Evolutionary conservation across 257 asterid species (phyloP), one percentile per base, ranked within the genome.

Genomic region (Solanum bukasovii): DNA sequence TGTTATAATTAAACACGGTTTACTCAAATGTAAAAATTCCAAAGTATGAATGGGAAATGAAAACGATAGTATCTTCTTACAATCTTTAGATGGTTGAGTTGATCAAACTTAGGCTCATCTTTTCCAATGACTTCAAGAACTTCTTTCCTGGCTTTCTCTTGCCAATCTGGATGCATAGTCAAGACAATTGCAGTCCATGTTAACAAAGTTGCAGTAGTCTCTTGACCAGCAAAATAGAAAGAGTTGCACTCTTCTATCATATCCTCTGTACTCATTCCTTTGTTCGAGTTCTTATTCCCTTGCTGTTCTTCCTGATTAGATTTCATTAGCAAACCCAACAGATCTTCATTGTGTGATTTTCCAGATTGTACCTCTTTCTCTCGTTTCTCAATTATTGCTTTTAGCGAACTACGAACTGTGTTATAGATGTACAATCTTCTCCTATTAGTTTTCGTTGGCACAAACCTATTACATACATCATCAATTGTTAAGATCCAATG

Each of bases 201-300:
- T 33, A 89, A 87, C 84, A 87, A 87, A 63, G 87, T 89, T 21
- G 88, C 90, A 14, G 91, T 87, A 8, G 89, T 89, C 61, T 89
- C 91, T 74, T 89, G 91, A 79, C 89, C 89, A 23, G 89, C 91
- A 73, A 89, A 89, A 40, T 89, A 87, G 89, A 89, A 89, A 56
- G 88, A 74, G 72, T 89, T 89, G 77, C 89, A 89, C 52, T 89
- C 91, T 13, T 89, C 91, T 49, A 89, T 89, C 71, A 89, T 87
- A 84, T 89, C 91, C 25, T 87, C 88, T 49, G 65, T 87, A 9
- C 88, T 75, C 90, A 89, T 89, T 18, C 88, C 88, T 61, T 82
- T 82, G 20, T 33, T 82, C 7, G 86, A 82, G 20, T 49, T 49
- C 70, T 49, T 82, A 82, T 82, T 49, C 9, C 70, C 86, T 82